Evolutionary conservation across 2,329 filamentous ascomycete genomes (phyloP), one percentile per base, ranked within the genome.

Genomic region (Alternaria triticimaculans): DNA sequence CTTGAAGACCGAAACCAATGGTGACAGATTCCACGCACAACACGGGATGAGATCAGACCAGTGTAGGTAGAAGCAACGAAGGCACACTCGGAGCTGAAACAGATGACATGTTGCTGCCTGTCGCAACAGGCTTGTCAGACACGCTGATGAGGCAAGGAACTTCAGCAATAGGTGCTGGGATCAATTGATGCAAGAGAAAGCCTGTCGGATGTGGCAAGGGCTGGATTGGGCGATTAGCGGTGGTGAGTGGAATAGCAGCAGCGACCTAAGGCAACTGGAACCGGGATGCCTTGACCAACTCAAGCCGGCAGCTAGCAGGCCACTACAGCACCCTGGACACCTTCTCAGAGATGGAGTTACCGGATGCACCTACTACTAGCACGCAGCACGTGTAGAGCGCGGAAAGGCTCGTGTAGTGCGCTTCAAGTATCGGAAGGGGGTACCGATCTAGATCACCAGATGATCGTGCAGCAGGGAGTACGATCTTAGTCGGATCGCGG

Each of bases 61-160:
- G 60, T 15, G 60, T 45, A 48, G 23, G 55, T 30, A 59, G 25
- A 21, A 43, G 49, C n/a, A 55, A 58, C 25, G 26, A 63, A 55
- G n/a, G 46, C 55, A 65, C 56, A 67, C 45, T 54, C n/a, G 49
- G 41, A 53, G 43, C 49, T n/a, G 41, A 60, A 46, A 58, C 28
- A 33, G 25, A 49, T 64, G 55, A 65, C 72, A 72, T 74, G 37
- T 65, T 69, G 63, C 28, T 64, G 63, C 65, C 69, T 68, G 65
- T 57, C 48, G 23, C 30, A 50, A 53, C 60, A 63, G 67, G 63
- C 55, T 68, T 45, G 60, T 63, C 60, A 65, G 62, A 65, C 49
- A 58, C 14, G 44, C 43, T 33, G 44, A 58, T 55, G 62, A 61
- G 58, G 48, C 49, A 54, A 60, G 55, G 20, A 43, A 46, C 37